Base-by-base conservation (phyloP, 805 yeast genomes). In the Barnettozyma vustinii region DNA sequence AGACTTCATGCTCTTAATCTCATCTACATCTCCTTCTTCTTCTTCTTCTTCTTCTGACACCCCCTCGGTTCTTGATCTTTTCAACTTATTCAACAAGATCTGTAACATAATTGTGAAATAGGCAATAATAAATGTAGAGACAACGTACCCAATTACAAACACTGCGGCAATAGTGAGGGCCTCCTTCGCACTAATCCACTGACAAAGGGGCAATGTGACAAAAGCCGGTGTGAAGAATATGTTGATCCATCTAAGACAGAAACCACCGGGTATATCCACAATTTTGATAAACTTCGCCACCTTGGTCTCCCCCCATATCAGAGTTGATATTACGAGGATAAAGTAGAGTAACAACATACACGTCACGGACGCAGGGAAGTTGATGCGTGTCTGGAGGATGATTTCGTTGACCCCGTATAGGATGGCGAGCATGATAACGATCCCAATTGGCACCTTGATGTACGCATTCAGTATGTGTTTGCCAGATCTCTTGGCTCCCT, bases 211-310 rank as follows among this genome's bases (percentile, higher is more conserved):
- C 32, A 86, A 71, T 0, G 83, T 76, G 35, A 86, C 79, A 59
- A 87, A 86, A 0, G 90, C 81, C 1, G 94, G 92, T 1, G 87
- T 80, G 70, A 86, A 87, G 60, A 82, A 84, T 6, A 84, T 75
- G 61, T 83, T 84, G 66, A 87, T 87, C 92, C 94, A 86, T 48
- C 84, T 73, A 44, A 86, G 70, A 1, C 84, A 72, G 62, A 84
- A 83, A 52, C 84, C 84, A 68, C 77, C 76, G 15, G 88, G 79
- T n/a, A 84, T 76, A 44, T 82, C 80, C 44, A 82, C 65, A 30
- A 63, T 53, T 37, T 54, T 62, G 3, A 63, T 49, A 2, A 66
- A 36, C 7, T 48, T 45, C 5, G 59, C 44, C 1, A 70, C 65
- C n/a, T 48, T 53, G 26, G 55, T 53, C 32, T 71, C 65, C 7